A percentile compares a stretch with the other conserved stretches of the same genome.
Evolutionary conservation across 1,284 basidiomycete species (phyloP).

Genomic region (Ceratobasidium papillatum): DNA sequence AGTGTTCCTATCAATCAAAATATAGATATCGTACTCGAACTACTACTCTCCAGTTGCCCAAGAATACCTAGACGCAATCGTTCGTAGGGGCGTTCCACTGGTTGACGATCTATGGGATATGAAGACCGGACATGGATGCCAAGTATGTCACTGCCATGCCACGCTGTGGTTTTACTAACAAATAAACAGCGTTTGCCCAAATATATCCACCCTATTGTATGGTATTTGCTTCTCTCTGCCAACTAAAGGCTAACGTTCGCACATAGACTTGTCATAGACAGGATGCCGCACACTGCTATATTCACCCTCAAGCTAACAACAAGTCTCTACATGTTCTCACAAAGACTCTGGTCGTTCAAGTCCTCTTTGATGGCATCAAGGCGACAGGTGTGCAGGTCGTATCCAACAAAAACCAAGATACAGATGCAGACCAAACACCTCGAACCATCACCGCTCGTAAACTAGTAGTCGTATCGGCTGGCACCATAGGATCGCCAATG

Average conservation of each 20-base stretch:
- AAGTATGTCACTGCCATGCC: background rate
- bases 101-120: conserved; percentile 15
- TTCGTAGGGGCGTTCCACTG: background rate
- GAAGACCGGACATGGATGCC: conserved; percentile 8
- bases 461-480: conserved; percentile 25
- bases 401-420: background rate
- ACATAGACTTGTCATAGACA: conserved; percentile 19
- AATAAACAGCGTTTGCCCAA: conserved; percentile 13
- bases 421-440: conserved; percentile 20
- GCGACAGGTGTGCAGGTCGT: conserved; percentile 22
- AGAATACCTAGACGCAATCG: conserved; percentile 28
- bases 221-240: background rate
- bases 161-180: background rate
- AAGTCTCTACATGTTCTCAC: conserved; percentile 13
- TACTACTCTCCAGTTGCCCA: conserved; percentile 8
- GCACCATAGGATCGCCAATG: conserved; percentile 55
- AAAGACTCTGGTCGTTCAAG: conserved; percentile 13
- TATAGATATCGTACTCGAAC: conserved; percentile 22
- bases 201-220: conserved; percentile 26
- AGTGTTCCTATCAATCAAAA: background rate
- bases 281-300: conserved; percentile 28
- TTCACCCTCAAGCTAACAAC: conserved; percentile 20
- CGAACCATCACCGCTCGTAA: conserved; percentile 26
- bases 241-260: background rate
- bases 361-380: conserved; percentile 17